phyloP scores from a whole-genome alignment of 2,329 filamentous ascomycete species.

The Diaporthe citri region DNA sequence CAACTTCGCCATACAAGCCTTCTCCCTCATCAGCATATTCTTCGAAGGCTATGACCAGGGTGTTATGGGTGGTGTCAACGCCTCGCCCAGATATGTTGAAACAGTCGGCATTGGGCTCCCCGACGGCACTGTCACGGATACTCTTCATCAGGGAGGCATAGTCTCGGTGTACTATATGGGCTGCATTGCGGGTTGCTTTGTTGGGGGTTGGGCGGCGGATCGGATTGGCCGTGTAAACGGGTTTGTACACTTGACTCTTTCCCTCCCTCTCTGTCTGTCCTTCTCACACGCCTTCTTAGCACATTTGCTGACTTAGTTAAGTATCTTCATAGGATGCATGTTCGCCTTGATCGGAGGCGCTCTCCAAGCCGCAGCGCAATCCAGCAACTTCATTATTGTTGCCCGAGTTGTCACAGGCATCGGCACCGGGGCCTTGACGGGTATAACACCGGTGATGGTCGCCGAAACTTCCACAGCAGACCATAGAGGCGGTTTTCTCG shows the following conservation, averaged over 20 bases:
- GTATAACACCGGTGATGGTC: constrained; percentile 62
- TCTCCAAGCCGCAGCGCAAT: constrained; percentile 59
- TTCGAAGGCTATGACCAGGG: constrained; percentile 66
- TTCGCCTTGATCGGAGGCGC: constrained; percentile 58
- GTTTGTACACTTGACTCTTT: neutral
- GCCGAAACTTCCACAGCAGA: constrained; percentile 61
- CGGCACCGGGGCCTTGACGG: constrained; percentile 64
- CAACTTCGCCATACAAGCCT: constrained; percentile 52
- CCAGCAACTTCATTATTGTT: constrained; percentile 61
- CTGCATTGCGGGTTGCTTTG: constrained; percentile 62
- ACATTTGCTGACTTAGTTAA: neutral
- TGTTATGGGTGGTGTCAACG: constrained; percentile 65
- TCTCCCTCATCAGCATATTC: constrained; percentile 50
- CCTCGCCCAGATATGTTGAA: constrained; percentile 54
- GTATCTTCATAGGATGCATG: neutral
- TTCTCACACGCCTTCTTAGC: neutral
- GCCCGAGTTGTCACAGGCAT: constrained; percentile 64
- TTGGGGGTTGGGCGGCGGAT: constrained; percentile 31
- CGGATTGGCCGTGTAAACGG: neutral
- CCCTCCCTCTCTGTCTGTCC: neutral
- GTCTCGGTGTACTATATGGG: constrained; percentile 67
- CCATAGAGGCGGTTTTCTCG: constrained; percentile 60
- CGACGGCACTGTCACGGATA: constrained; percentile 60
- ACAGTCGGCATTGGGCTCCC: constrained; percentile 59
- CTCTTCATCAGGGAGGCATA: constrained; percentile 63